Evolutionary conservation across 2,329 filamentous ascomycete genomes (phyloP).

Genomic region (Cytospora mali): DNA sequence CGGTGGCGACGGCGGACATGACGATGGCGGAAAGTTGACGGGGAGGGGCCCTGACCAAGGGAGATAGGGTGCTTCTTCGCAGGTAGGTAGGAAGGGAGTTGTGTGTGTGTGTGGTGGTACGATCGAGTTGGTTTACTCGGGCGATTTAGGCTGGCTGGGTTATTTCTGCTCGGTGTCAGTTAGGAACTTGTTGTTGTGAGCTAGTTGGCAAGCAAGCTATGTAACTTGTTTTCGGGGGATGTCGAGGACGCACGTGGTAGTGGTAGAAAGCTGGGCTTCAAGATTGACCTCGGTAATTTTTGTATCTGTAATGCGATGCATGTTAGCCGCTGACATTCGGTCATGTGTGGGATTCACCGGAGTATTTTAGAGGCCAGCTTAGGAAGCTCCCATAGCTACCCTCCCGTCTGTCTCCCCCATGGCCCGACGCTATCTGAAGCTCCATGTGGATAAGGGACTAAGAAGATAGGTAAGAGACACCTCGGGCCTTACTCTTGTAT

Average conservation of each 20-base stretch:
- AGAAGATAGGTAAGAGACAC: too few species aligned
- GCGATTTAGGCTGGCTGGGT: background rate
- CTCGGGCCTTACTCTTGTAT: background rate
- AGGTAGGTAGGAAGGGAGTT: conserved; percentile 33
- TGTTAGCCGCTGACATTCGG: conserved; percentile 25
- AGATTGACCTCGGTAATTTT: background rate
- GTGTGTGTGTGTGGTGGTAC: background rate
- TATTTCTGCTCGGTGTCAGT: background rate
- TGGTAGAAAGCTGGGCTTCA: background rate
- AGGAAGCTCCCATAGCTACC: conserved; percentile 9
- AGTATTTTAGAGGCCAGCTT: conserved; percentile 12
- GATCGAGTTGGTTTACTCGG: background rate
- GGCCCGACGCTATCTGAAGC: conserved; percentile 15
- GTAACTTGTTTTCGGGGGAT: background rate
- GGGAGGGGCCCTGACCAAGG: conserved; percentile 96
- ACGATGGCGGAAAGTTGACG: conserved; percentile 46
- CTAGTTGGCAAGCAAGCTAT: background rate
- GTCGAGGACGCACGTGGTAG: background rate
- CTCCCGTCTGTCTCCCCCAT: conserved; percentile 1
- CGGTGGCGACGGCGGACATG: conserved; percentile 63
- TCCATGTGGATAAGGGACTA: conserved; percentile 1
- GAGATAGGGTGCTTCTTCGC: conserved; percentile 86
- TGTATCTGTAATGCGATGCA: conserved; percentile 14
- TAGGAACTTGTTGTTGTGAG: background rate
- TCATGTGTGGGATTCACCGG: conserved; percentile 19